Conservation (phyloP, 768 basidiomycete genomes). For the Holtermanniella nyarrowii region DNA sequence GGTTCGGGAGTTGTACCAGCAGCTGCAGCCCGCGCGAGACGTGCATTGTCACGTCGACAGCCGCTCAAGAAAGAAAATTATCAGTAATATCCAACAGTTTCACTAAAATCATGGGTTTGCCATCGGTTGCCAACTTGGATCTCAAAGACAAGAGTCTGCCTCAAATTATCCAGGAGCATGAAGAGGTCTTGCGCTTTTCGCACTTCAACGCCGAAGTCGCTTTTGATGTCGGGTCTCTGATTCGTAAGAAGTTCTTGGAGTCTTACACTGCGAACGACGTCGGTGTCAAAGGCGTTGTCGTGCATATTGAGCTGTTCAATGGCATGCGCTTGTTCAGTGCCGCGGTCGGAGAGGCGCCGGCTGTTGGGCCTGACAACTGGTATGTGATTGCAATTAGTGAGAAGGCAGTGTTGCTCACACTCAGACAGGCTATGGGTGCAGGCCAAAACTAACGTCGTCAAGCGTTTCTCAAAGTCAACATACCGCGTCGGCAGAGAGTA, state of each 20-base stretch:
- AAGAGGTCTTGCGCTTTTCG: background rate
- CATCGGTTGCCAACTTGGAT: background rate
- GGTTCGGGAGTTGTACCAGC: no score
- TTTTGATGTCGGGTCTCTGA: background rate
- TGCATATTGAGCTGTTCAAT: constrained; percentile 8
- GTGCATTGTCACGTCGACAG: no score
- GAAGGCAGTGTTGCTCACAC: background rate
- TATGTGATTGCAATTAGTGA: constrained; percentile 1
- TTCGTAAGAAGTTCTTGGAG: background rate
- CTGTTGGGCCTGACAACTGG: constrained; percentile 12
- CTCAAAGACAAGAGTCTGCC: background rate
- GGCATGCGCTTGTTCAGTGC: constrained; percentile 9
- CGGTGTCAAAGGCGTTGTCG: constrained; percentile 1
- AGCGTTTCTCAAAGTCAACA: constrained; percentile 11
- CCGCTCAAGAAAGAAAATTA: no score
- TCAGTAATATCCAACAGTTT: no score
- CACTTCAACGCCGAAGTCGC: background rate
- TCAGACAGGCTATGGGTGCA: constrained; percentile 17
- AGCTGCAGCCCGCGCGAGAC: no score
- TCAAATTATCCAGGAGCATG: background rate
- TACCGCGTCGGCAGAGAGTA: constrained; percentile 22
- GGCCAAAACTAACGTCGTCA: constrained; percentile 20
- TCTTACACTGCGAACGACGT: background rate
- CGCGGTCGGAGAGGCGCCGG: constrained; percentile 12
- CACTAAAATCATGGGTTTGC: no score